These are phyloP conservation scores for Pseudocercospora macadamiae DNA, from an alignment of 2,329 filamentous ascomycete species.

Conservation along the genomic window DNA sequence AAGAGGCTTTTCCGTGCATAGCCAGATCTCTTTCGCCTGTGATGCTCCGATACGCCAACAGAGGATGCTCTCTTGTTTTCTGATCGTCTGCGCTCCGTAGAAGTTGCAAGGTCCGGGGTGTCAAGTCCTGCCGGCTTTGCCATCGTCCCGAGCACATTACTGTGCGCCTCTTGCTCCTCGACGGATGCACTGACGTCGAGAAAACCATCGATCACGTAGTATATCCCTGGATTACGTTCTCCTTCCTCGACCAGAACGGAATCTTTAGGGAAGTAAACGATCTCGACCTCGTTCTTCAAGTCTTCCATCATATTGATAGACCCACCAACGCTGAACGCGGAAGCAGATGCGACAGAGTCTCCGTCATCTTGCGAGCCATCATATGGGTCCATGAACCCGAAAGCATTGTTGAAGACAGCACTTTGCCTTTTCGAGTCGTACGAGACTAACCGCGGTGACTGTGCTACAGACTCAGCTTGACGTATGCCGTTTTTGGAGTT, in stretches of 20 bases:
- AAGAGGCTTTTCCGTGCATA: slow-evolving; percentile 71
- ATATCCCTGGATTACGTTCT: slow-evolving; percentile 92
- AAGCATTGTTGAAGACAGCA: slow-evolving; percentile 82
- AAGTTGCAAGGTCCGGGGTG: slow-evolving; percentile 35
- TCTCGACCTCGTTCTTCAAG: slow-evolving; percentile 88
- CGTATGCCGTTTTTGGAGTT: slow-evolving; percentile 66
- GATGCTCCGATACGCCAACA: slow-evolving; percentile 33
- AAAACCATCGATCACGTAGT: slow-evolving; percentile 97
- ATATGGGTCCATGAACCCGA: slow-evolving; percentile 41
- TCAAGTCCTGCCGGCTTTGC: slow-evolving; percentile 40
- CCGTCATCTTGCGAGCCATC: slow-evolving; percentile 89
- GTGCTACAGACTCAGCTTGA: slow-evolving; percentile 76
- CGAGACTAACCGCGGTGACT: slow-evolving; percentile 80
- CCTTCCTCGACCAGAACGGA: slow-evolving; percentile 95
- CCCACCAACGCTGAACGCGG: slow-evolving; percentile 56
- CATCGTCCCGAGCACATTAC: slow-evolving; percentile 49
- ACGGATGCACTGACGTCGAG: slow-evolving; percentile 87
- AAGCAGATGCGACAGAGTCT: slow-evolving; percentile 71
- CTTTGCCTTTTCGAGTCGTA: slow-evolving; percentile 82
- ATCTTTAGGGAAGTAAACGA: slow-evolving; percentile 94
- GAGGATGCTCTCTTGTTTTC: slow-evolving; percentile 27
- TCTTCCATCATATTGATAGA: slow-evolving; percentile 73
- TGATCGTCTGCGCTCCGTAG: slow-evolving; percentile 22
- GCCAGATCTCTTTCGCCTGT: slow-evolving; percentile 42
- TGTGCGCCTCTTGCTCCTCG: slow-evolving; percentile 60